phyloP scores from a whole-genome alignment of 2,329 filamentous ascomycete species.

The Cordyceps militaris region DNA sequence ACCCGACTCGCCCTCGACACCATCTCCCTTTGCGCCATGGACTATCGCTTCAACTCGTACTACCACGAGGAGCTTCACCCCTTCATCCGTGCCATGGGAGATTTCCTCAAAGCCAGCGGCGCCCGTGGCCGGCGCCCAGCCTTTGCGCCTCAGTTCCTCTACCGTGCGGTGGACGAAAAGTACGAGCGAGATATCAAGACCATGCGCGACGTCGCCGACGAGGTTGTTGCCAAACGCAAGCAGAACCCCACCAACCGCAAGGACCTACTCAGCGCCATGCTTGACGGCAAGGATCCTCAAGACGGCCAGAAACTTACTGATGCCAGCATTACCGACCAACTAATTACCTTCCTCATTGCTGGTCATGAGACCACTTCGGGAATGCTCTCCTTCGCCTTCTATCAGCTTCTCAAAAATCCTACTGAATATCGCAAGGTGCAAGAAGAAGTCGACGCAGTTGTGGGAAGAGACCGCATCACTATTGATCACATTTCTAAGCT shows the following conservation, averaged over 20 bases:
- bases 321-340: conserved; percentile 57
- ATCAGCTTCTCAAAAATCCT: conserved; percentile 58
- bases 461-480: conserved; percentile 50
- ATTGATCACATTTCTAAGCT: conserved; percentile 58
- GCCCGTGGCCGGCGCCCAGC: conserved; percentile 40
- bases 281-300: conserved; percentile 58
- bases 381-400: conserved; percentile 57
- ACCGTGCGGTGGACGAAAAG: conserved; percentile 40
- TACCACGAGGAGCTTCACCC: conserved; percentile 63
- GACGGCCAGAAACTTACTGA: conserved; percentile 60
- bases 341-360: conserved; percentile 66
- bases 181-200: conserved; percentile 48
- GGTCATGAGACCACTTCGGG: conserved; percentile 68
- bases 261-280: conserved; percentile 64
- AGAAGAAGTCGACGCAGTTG: conserved; percentile 58
- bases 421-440: conserved; percentile 53
- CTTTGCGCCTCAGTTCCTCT: conserved; percentile 41
- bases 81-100: conserved; percentile 61
- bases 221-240: conserved; percentile 54
- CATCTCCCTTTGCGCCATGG: conserved; percentile 64
- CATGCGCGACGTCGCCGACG: conserved; percentile 47
- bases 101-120: conserved; percentile 52
- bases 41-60: conserved; percentile 67
- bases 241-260: conserved; percentile 49
- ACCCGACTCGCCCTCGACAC: conserved; percentile 68